Evolutionary conservation across 1,284 basidiomycete genomes (phyloP).

Genomic region (Meira nashicola): DNA sequence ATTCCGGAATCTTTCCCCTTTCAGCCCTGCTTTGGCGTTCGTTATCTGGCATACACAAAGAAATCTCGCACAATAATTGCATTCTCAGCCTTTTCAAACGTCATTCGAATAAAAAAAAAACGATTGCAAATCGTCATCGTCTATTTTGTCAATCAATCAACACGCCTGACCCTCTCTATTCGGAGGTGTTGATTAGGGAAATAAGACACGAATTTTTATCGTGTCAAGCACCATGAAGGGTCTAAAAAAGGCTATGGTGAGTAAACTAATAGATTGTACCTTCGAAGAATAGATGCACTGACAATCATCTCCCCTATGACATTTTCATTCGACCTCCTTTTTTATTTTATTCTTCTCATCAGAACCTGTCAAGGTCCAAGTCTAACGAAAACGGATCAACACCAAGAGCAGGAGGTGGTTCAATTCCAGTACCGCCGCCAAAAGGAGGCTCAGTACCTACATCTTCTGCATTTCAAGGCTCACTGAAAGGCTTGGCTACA

Average conservation of each 20-base stretch:
- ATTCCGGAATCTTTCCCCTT: too few species aligned
- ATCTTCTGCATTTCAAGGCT: constrained; percentile 34
- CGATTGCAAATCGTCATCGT: too few species aligned
- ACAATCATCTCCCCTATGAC: background rate
- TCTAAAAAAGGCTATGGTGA: constrained; percentile 53
- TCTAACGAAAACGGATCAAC: constrained; percentile 37
- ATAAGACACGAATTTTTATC: background rate
- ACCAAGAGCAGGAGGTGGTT: constrained; percentile 30
- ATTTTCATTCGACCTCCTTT: background rate
- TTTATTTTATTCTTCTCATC: background rate
- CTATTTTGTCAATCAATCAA: too few species aligned
- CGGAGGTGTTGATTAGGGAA: too few species aligned
- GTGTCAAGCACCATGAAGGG: constrained; percentile 42
- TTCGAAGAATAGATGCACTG: background rate
- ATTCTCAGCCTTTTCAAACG: too few species aligned
- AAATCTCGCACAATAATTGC: too few species aligned
- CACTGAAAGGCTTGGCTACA: constrained; percentile 26
- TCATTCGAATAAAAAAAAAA: too few species aligned
- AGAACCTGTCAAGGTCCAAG: constrained; percentile 50
- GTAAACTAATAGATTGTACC: constrained; percentile 14
- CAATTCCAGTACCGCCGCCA: constrained; percentile 35
- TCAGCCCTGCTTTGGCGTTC: too few species aligned
- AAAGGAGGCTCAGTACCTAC: constrained; percentile 38
- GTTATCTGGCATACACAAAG: too few species aligned
- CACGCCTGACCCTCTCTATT: too few species aligned